Percentiles rank a stretch among this genome's conserved stretches.
Conservation (phyloP, 2,329 filamentous ascomycete species). For the Neoarthrinium moseri region DNA sequence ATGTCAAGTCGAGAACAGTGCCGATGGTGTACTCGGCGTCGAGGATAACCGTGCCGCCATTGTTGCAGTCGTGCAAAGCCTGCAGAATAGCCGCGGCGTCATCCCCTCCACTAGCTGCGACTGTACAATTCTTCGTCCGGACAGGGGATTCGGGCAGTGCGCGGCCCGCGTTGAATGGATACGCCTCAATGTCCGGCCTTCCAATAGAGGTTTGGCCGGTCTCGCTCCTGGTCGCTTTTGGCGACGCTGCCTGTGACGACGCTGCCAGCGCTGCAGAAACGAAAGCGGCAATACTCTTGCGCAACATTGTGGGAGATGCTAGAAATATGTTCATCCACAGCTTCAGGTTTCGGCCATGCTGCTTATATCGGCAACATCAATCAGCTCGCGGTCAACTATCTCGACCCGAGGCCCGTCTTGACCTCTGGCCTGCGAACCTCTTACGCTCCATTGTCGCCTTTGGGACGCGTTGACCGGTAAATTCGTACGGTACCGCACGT, state of each 20-base stretch:
- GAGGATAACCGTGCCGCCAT: conserved; percentile 62
- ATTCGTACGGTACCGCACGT: neutral
- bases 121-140: conserved; percentile 16
- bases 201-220: conserved; percentile 4
- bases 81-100: conserved; percentile 42
- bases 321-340: too few relatives aligned
- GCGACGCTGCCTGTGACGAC: neutral
- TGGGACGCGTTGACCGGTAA: neutral
- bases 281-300: neutral
- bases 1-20: conserved; percentile 64
- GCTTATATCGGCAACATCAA: too few relatives aligned
- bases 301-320: neutral
- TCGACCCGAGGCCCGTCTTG: too few relatives aligned
- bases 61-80: conserved; percentile 57
- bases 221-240: neutral
- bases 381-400: too few relatives aligned
- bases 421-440: too few relatives aligned
- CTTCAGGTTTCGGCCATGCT: too few relatives aligned
- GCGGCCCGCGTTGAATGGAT: conserved; percentile 11
- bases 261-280: neutral
- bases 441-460: too few relatives aligned
- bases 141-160: conserved; percentile 7
- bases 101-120: conserved; percentile 16
- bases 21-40: conserved; percentile 60
- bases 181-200: neutral